Evolutionary conservation across 73 alveolate species (phyloP), one percentile per base, ranked within the genome.

Genomic region (Durusdinium trenchii): DNA sequence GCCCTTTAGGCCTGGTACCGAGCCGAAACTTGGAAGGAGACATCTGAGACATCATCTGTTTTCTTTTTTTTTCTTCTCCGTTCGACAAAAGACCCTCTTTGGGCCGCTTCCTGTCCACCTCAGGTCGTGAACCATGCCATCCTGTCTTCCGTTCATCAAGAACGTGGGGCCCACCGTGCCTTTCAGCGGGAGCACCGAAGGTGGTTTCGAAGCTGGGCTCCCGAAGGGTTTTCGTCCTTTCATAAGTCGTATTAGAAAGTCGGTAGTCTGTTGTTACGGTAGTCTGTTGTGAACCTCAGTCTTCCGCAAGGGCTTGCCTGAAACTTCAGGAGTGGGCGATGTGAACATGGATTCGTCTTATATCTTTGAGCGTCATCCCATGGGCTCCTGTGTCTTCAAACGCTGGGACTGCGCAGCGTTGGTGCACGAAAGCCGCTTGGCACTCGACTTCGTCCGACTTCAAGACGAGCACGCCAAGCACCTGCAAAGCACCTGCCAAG

Each of bases 381-480:
- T 81, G 91, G 91, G 91, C 69, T 81, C 91, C 46, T 81, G 91
- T 30, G 91, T 81, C 45, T 81, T 81, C 91, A 81, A 81, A 52
- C 91, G 91, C 60, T 81, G 91, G 91, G 91, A 81, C 91, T 81
- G 91, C 30, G 91, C 91, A 20, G 91, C 91, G 64, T 35, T 81
- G 91, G 91, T 81, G 45, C 91, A 81, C 32, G 91, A 81, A 52
- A 81, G 91, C 35, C 46, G 43, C 91, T 81, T 47, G 69, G 64
- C 40, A 12, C 30, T 38, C 20, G 28, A 12, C 0, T 60, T 60
- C 30, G 73, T 32, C 18, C 30, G n/a, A 60, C 69, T 57, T 23
- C 12, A 23, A 60, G 18, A 32, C 73, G 18, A 23, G 73, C n/a
- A 60, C 30, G 1, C 73, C 30, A 23, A 60, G 73, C 73, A 23